phyloP scores from a whole-genome alignment of 192 early-diverging fungal genomes.

The Coemansia sp. region DNA sequence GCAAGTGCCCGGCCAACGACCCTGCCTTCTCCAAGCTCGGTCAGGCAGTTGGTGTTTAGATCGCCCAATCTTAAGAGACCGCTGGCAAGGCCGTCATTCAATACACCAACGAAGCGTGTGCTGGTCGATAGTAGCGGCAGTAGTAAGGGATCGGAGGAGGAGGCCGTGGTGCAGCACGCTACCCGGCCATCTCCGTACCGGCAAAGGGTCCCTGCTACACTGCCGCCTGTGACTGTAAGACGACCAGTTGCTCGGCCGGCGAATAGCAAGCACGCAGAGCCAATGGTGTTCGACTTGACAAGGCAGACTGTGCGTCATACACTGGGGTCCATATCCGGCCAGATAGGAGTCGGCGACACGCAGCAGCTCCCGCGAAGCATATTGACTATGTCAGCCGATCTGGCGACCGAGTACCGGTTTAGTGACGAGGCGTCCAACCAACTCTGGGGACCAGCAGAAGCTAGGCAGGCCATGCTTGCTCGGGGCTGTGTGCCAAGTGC shows the following conservation, averaged over 20 bases:
- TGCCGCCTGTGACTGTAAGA: slow-evolving; percentile 21
- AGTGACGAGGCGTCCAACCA: not conserved
- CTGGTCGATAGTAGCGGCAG: not conserved
- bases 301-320: not conserved
- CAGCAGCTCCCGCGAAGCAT: slow-evolving; percentile 15
- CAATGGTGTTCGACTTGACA: slow-evolving; percentile 1
- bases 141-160: not conserved
- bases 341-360: not conserved
- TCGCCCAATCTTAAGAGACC: slow-evolving; percentile 27
- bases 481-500: slow-evolving; percentile 20
- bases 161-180: not conserved
- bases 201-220: slow-evolving; percentile 10
- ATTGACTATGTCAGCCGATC: slow-evolving; percentile 17
- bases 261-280: not conserved
- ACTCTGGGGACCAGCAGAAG: slow-evolving; percentile 37
- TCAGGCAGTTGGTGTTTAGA: slow-evolving; percentile 27
- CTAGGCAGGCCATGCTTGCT: slow-evolving; percentile 16
- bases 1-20: not conserved
- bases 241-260: not conserved
- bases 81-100: slow-evolving; percentile 18
- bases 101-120: slow-evolving; percentile 40
- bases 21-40: not conserved
- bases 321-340: slow-evolving; percentile 4
- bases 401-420: slow-evolving; percentile 14
- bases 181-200: slow-evolving; percentile 21